Conservation (phyloP, 2,329 filamentous ascomycete genomes). For the Chrysoporthe cubensis region DNA sequence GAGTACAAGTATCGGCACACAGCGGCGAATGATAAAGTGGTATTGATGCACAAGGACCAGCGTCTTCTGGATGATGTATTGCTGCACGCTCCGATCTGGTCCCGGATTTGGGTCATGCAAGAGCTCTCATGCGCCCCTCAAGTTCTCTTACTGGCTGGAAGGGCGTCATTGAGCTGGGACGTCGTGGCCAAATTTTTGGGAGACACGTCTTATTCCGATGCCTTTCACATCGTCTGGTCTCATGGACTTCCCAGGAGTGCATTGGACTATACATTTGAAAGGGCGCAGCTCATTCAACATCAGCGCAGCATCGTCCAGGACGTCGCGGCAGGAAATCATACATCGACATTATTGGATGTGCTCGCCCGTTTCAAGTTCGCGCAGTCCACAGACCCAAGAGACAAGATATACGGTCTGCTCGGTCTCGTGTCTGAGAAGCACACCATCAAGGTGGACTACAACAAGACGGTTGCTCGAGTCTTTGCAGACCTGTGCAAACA, state of each 20-base stretch:
- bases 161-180: slow-evolving; percentile 23
- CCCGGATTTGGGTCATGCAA: slow-evolving; percentile 30
- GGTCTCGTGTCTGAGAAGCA: slow-evolving; percentile 15
- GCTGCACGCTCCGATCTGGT: slow-evolving; percentile 11
- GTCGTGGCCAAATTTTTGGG: slow-evolving; percentile 24
- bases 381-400: slow-evolving; percentile 27
- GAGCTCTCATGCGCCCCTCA: slow-evolving; percentile 27
- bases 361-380: slow-evolving; percentile 28
- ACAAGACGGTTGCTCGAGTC: slow-evolving; percentile 17
- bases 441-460: slow-evolving; percentile 30
- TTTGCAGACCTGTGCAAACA: slow-evolving; percentile 16
- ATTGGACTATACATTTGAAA: not conserved
- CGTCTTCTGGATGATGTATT: not conserved
- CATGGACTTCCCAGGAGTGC: slow-evolving; percentile 6
- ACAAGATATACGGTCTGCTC: slow-evolving; percentile 30
- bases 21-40: not conserved
- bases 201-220: slow-evolving; percentile 20
- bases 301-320: slow-evolving; percentile 21
- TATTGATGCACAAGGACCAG: not conserved
- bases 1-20: not conserved
- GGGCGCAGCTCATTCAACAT: slow-evolving; percentile 15
- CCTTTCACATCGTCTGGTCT: slow-evolving; percentile 20
- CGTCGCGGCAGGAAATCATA: not conserved
- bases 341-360: slow-evolving; percentile 28
- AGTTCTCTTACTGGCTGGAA: slow-evolving; percentile 16